Evolutionary conservation across 2,329 filamentous ascomycete species (phyloP).

Genomic region (Fusarium phyllophilum): DNA sequence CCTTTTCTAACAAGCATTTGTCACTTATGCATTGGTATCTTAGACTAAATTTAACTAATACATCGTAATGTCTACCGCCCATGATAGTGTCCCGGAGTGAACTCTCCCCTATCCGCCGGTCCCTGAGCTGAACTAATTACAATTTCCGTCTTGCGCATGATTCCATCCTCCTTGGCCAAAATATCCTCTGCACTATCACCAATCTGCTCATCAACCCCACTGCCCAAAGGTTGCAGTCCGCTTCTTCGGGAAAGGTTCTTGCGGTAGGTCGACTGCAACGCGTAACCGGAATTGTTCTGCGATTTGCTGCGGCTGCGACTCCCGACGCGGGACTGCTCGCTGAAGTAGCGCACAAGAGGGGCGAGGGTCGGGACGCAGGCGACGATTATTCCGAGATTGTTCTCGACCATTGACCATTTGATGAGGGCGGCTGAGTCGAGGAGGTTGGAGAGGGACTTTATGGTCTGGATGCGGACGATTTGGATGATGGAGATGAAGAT

Average conservation of each 20-base stretch:
- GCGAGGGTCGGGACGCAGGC: conserved; percentile 56
- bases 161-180: conserved; percentile 6
- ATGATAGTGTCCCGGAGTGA: neutral
- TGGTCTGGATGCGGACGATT: conserved; percentile 61
- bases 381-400: conserved; percentile 56
- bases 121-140: conserved; percentile 1
- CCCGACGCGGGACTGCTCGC: conserved; percentile 42
- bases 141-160: conserved; percentile 31
- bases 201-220: conserved; percentile 12
- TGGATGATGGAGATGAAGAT: conserved; percentile 62
- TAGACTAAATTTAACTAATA: neutral
- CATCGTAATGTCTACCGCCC: neutral
- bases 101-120: neutral
- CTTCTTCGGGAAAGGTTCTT: conserved; percentile 27
- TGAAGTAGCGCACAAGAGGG: conserved; percentile 52
- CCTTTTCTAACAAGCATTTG: neutral
- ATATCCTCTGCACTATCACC: conserved; percentile 29
- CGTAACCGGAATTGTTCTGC: conserved; percentile 36
- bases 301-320: conserved; percentile 24
- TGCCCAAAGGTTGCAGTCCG: conserved; percentile 36
- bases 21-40: neutral
- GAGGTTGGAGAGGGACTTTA: conserved; percentile 55
- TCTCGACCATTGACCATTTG: conserved; percentile 59
- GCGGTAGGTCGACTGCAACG: conserved; percentile 42
- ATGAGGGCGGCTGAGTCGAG: conserved; percentile 56